Evolutionary conservation across 352 stramenopile species (phyloP), one percentile per base, ranked within the genome.

Genomic region (Phytophthora multivora): DNA sequence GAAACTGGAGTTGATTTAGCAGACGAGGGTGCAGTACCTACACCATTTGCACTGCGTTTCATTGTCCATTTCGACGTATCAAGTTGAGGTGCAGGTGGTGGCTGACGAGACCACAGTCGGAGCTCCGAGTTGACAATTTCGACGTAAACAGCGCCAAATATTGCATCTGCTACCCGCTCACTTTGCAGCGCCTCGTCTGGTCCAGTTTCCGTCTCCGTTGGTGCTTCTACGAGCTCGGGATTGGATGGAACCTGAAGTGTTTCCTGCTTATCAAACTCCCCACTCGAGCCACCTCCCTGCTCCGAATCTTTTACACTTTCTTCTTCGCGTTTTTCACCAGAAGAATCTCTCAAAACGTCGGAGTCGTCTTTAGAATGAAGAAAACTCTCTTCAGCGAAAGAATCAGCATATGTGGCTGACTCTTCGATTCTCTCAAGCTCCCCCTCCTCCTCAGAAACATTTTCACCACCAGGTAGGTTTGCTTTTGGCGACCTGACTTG

Each of bases 101-200:
- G 18, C 18, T 30, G 33, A n/a, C 5, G 39, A 38, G 58, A 64
- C 58, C 63, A 68, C 28, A 68, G 8, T 15, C 21, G 58, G 30
- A 72, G n/a, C 28, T 68, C 63, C 5, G 58, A 64, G 42, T 19
- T 45, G 10, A 72, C 4, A 26, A 53, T 36, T 26, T 63, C 51
- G 15, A 68, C 51, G n/a, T 55, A 64, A 4, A 60, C 23, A 5
- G 30, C 35, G 13, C 33, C 31, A 21, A 68, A 64, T 21, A 72
- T 64, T 13, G 21, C 15, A 51, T 72, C 63, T 5, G 51, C 36
- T 15, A 68, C 35, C 23, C 46, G 47, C 41, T 64, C 58, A 28
- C 39, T 63, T 45, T 40, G 39, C 7, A 25, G 21, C 26, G 21
- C 16, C 8, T 51, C 52, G 23, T 63, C 46, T 53, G 43, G 16